A percentile compares a stretch with the other conserved stretches of the same genome.
phyloP scores from a whole-genome alignment of 2,329 filamentous ascomycete genomes.

The Scopulariopsis brevicaulis region DNA sequence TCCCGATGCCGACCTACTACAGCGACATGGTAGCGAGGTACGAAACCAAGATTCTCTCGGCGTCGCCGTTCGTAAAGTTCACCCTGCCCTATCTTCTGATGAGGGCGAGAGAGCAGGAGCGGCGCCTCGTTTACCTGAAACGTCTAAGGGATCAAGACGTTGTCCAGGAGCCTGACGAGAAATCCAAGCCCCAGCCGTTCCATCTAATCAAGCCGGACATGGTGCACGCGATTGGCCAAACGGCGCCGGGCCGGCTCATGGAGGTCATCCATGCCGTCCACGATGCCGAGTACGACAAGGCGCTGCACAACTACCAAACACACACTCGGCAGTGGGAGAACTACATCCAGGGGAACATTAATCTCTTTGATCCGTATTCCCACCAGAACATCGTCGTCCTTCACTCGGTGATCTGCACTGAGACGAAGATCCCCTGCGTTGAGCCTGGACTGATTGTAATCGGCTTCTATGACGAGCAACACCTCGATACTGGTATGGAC shows the following conservation, averaged over 20 bases:
- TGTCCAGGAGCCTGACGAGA: conserved; percentile 48
- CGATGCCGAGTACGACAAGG: conserved; percentile 93
- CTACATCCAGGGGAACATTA: conserved; percentile 77
- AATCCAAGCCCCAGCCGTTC: conserved; percentile 59
- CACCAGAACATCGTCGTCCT: conserved; percentile 95
- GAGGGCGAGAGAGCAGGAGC: conserved; percentile 83
- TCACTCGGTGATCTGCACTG: conserved; percentile 87
- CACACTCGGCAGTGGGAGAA: conserved; percentile 96
- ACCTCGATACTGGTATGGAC: conserved; percentile 58
- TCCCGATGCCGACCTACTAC: conserved; percentile 84
- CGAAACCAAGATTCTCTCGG: conserved; percentile 84
- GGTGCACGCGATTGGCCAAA: conserved; percentile 74
- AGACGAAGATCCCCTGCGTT: conserved; percentile 84
- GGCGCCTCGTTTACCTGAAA: conserved; percentile 70
- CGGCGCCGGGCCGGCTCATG: conserved; percentile 75
- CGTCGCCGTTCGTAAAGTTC: conserved; percentile 93
- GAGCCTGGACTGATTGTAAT: conserved; percentile 86
- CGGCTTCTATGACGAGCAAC: conserved; percentile 89
- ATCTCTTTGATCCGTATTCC: conserved; percentile 87
- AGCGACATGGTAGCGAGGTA: conserved; percentile 92
- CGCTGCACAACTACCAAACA: conserved; percentile 83
- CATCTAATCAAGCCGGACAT: conserved; percentile 90
- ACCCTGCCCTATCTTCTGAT: conserved; percentile 87
- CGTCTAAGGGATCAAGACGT: conserved; percentile 68
- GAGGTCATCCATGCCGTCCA: conserved; percentile 92